Percentiles rank a stretch among this genome's conserved stretches.
Conservation (phyloP, 2,329 filamentous ascomycete genomes). For the Aphanocladium album region DNA sequence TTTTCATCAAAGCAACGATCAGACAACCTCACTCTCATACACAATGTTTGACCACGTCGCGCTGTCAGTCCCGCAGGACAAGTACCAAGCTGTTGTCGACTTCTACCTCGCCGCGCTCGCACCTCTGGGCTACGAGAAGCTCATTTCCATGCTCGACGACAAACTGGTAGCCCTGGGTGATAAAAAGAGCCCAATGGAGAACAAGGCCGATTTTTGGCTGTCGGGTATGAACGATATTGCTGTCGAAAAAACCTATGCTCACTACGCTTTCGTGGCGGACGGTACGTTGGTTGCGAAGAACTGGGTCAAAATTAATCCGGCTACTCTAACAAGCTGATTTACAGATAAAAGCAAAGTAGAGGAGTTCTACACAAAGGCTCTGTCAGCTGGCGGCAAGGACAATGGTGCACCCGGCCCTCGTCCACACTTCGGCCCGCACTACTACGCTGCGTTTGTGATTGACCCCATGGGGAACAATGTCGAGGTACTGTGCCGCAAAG, state of each 20-base stretch:
- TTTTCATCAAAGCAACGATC: background rate
- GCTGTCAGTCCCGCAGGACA: slow-evolving; percentile 11
- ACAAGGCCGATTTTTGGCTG: slow-evolving; percentile 12
- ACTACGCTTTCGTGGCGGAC: slow-evolving; percentile 8
- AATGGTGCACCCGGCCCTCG: slow-evolving; percentile 40
- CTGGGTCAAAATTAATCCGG: background rate
- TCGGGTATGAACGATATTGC: slow-evolving; percentile 3
- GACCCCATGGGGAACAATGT: slow-evolving; percentile 44
- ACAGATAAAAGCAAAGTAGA: slow-evolving; percentile 35
- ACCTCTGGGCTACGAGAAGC: slow-evolving; percentile 10
- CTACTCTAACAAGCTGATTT: background rate
- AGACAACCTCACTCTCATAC: background rate
- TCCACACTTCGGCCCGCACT: slow-evolving; percentile 33
- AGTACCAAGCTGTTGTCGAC: slow-evolving; percentile 7
- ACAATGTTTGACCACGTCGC: slow-evolving; percentile 13
- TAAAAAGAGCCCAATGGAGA: slow-evolving; percentile 3
- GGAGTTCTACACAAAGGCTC: slow-evolving; percentile 34
- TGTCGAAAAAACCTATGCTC: slow-evolving; percentile 1
- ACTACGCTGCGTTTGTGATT: slow-evolving; percentile 41
- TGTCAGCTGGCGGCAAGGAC: slow-evolving; percentile 34
- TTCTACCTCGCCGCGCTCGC: slow-evolving; percentile 11
- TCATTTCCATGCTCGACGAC: slow-evolving; percentile 11
- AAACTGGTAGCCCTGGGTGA: slow-evolving; percentile 7
- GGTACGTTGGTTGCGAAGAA: background rate
- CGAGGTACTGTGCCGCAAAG: slow-evolving; percentile 31